Evolutionary conservation across 2,329 filamentous ascomycete genomes (phyloP), one percentile per base, ranked within the genome.

Genomic region (Graphilbum fragrans): DNA sequence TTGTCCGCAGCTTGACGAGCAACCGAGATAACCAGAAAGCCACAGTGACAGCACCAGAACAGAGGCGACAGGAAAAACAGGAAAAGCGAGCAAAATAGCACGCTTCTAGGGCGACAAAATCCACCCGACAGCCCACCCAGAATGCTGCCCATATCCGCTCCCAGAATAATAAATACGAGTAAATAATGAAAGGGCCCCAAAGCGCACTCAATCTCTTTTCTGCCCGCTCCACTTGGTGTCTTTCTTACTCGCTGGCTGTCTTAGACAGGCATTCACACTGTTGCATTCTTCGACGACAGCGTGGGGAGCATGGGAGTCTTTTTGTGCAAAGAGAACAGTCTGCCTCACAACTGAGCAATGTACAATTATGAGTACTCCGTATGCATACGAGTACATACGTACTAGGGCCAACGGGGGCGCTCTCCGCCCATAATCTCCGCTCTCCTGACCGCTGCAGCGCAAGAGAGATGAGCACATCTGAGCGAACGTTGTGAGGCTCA

Each of bases 401-500:
- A 16, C 29, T 14, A 31, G 7, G 8, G 14, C 12, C 29, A 16
- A 16, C 6, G 5, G 5, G 29, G n/a, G 5, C 10, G 19, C 32
- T 21, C 16, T 41, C 41, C 45, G 44, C 45, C 46, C 39, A 49
- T 48, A 53, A 53, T 53, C 40, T 53, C 50, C 50, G 51, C 41
- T 42, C 51, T 48, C 51, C 51, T 53, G 49, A 51, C 45, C 46
- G 48, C 20, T 50, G 51, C 49, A 52, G 49, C 38, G 41, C 42
- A 42, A 43, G 35, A 45, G 38, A 48, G 39, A 52, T 49, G 42
- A 41, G 38, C 25, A n/a, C 20, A 35, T 35, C 37, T 27, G 33
- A 42, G 37, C 35, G 23, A 31, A 21, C 9, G 10, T 6, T 16
- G 11, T 27, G 29, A 31, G 12, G 38, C 37, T 27, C 19, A 12